phyloP scores from a whole-genome alignment of 257 asterid species.

The Buddleja alternifolia region DNA sequence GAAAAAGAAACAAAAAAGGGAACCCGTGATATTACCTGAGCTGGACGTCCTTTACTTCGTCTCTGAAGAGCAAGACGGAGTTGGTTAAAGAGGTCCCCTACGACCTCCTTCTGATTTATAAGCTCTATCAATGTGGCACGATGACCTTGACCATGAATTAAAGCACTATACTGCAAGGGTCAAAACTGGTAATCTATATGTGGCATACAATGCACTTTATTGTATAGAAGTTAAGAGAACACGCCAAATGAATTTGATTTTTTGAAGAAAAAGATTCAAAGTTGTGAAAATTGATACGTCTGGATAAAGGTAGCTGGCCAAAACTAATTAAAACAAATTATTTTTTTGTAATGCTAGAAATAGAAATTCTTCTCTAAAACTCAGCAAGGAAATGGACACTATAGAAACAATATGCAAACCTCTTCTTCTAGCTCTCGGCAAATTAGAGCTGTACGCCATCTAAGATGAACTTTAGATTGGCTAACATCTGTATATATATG shows the following conservation, averaged over 20 bases:
- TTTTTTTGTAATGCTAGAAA: background rate
- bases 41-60: slow-evolving; percentile 77
- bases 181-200: slow-evolving; percentile 12
- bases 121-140: slow-evolving; percentile 78
- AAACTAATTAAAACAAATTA: background rate
- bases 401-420: slow-evolving; percentile 42
- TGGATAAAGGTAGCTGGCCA: background rate
- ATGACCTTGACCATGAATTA: slow-evolving; percentile 60
- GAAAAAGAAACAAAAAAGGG: background rate
- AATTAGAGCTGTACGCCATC: slow-evolving; percentile 95
- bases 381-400: background rate
- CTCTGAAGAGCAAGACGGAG: slow-evolving; percentile 90
- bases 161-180: slow-evolving; percentile 70
- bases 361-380: background rate
- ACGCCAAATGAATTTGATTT: background rate
- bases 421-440: slow-evolving; percentile 92
- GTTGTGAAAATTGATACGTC: background rate
- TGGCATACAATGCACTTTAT: background rate
- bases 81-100: slow-evolving; percentile 93
- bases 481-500: slow-evolving; percentile 94
- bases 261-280: background rate
- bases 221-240: background rate
- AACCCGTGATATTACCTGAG: slow-evolving; percentile 56
- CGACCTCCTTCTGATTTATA: slow-evolving; percentile 83
- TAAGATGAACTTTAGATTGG: slow-evolving; percentile 86